Percentiles rank a stretch among this genome's conserved stretches.
phyloP scores from a whole-genome alignment of 1,284 basidiomycete species.

The Abortiporus biennis region DNA sequence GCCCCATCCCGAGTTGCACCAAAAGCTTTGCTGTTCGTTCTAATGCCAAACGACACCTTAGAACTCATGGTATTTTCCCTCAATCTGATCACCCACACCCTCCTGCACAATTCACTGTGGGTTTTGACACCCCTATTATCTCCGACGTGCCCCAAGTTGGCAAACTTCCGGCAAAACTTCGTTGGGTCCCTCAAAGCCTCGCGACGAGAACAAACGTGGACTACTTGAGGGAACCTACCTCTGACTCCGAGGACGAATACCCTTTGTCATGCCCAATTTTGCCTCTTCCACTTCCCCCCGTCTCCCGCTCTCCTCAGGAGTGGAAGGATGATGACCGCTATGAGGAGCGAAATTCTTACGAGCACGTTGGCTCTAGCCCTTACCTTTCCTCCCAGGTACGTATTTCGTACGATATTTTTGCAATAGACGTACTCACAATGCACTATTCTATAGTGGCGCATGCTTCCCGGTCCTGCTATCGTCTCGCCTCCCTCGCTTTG shows the following conservation, averaged over 20 bases:
- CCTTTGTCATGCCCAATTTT: constrained; percentile 24
- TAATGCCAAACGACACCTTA: constrained; percentile 58
- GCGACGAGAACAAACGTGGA: constrained; percentile 25
- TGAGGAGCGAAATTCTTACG: constrained; percentile 27
- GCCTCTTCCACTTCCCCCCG: constrained; percentile 25
- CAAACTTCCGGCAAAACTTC: constrained; percentile 32
- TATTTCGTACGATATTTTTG: constrained; percentile 3
- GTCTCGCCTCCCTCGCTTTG: constrained; percentile 21
- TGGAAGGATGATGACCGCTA: constrained; percentile 21
- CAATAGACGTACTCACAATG: no score
- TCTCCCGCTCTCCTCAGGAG: constrained; percentile 21
- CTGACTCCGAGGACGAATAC: constrained; percentile 28
- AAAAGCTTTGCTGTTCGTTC: constrained; percentile 59
- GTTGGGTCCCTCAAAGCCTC: constrained; percentile 38
- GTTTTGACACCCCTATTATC: constrained; percentile 39
- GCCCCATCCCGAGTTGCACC: constrained; percentile 45
- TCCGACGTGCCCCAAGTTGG: constrained; percentile 35
- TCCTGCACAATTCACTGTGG: constrained; percentile 32
- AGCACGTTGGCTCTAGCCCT: constrained; percentile 22
- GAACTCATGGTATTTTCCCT: constrained; percentile 41
- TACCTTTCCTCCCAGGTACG: constrained; percentile 32
- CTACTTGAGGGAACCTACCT: constrained; percentile 20
- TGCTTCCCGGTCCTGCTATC: constrained; percentile 29
- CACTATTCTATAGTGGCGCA: constrained; percentile 27
- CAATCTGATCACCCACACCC: constrained; percentile 22